Conservation (phyloP, 495 filamentous ascomycete genomes). For the Aspergillus funiculosus region DNA sequence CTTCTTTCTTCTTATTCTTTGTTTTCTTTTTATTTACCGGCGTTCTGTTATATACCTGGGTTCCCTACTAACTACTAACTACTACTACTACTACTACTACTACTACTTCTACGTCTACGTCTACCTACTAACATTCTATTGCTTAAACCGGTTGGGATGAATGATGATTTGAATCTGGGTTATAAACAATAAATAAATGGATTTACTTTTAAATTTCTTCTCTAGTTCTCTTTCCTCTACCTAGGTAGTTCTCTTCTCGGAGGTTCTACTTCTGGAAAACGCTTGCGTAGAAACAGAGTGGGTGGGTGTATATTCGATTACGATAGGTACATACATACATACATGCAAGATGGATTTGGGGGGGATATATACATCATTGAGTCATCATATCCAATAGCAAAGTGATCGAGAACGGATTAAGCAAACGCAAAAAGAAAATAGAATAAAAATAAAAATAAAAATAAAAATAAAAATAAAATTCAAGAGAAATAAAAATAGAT, state of each 20-base stretch:
- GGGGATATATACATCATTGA: constrained; percentile 5
- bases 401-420: neutral
- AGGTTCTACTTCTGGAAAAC: no score
- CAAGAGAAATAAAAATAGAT: neutral
- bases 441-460: neutral
- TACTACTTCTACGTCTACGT: no score
- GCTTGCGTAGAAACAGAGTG: no score
- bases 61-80: no score
- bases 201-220: no score
- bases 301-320: constrained; percentile 6
- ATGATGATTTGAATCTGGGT: constrained; percentile 6
- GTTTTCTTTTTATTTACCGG: neutral
- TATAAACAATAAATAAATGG: no score
- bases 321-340: neutral
- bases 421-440: neutral
- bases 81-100: no score
- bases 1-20: neutral
- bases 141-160: constrained; percentile 9
- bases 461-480: neutral
- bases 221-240: no score
- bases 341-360: no score
- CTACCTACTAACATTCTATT: no score
- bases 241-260: no score
- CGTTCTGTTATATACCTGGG: constrained; percentile 15
- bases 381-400: neutral